These are phyloP conservation scores for Desmodesmus armatus DNA, from an alignment of 139 green algal species.

Conservation along the genomic window DNA sequence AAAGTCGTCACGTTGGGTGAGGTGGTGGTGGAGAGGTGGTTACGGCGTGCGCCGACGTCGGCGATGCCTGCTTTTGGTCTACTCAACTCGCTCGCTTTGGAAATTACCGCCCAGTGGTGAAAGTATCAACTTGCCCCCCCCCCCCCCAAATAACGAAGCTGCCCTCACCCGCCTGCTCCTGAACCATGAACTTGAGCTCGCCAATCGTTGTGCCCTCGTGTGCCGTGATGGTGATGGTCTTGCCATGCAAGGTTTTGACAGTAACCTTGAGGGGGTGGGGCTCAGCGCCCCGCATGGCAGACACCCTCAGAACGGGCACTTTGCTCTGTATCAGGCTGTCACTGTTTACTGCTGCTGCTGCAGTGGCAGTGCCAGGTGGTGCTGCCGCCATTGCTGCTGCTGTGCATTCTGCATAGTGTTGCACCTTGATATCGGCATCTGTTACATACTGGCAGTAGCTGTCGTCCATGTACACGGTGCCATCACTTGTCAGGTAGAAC, in stretches of 20 bases:
- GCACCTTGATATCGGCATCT: no score
- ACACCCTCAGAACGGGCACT: no score
- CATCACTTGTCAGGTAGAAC: no score
- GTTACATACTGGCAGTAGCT: no score
- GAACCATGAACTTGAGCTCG: background rate
- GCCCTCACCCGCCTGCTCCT: background rate
- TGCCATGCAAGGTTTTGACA: background rate
- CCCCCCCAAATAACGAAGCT: no score
- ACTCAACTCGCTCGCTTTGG: no score
- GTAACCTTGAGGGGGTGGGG: no score
- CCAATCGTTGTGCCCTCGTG: background rate
- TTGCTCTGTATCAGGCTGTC: background rate
- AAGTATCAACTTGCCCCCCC: no score
- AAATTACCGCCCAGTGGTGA: no score
- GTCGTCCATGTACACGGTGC: no score
- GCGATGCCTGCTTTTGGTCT: background rate
- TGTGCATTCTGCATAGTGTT: no score
- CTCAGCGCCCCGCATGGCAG: background rate
- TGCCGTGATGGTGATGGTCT: background rate
- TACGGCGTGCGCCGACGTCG: background rate
- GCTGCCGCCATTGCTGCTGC: background rate
- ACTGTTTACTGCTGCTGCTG: background rate
- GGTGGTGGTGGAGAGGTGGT: background rate
- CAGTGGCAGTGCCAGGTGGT: background rate
- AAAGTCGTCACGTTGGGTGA: no score